Conservation (phyloP, 768 basidiomycete species). For the Tricholoma sp. region DNA sequence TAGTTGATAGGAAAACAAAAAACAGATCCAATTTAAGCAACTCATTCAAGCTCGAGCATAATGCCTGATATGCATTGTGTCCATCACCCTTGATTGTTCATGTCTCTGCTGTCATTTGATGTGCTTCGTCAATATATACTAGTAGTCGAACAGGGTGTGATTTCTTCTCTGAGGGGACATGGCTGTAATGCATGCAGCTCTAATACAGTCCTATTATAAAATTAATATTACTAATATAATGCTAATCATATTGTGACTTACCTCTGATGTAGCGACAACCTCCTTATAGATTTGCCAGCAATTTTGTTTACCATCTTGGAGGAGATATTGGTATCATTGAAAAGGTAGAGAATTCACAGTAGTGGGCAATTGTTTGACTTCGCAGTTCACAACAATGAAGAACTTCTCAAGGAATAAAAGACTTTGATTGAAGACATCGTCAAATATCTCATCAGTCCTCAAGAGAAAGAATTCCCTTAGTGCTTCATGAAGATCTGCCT, state of each 20-base stretch:
- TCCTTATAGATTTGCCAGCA: neutral
- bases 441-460: too few relatives aligned
- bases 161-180: too few relatives aligned
- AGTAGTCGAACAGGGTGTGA: neutral
- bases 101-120: neutral
- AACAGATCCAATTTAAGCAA: neutral
- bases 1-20: neutral
- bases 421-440: too few relatives aligned
- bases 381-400: too few relatives aligned
- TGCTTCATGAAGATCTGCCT: too few relatives aligned
- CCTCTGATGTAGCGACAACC: neutral
- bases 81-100: neutral
- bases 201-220: neutral
- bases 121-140: neutral
- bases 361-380: too few relatives aligned
- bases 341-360: too few relatives aligned
- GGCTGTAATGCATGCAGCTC: neutral
- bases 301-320: too few relatives aligned
- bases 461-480: too few relatives aligned
- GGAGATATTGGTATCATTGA: too few relatives aligned
- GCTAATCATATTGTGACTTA: neutral
- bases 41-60: neutral
- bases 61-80: neutral
- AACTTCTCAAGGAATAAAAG: too few relatives aligned
- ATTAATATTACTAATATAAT: neutral